Conservation (phyloP, 75 land plant genomes). For the Pseudotsuga menziesii region DNA sequence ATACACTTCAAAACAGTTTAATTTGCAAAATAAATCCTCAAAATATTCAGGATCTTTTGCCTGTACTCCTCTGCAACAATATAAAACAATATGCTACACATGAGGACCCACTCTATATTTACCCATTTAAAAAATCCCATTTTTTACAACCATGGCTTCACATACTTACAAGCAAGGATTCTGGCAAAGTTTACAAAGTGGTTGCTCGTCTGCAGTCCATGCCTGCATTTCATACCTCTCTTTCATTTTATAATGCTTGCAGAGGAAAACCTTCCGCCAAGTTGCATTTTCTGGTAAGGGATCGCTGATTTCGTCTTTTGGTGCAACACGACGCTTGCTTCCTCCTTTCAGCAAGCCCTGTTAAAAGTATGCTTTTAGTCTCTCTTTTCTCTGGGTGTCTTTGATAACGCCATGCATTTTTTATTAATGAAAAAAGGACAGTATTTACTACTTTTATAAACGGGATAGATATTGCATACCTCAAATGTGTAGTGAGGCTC, state of each 20-base stretch:
- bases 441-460: no score
- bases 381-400: not conserved
- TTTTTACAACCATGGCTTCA: not conserved
- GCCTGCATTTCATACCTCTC: slow-evolving; percentile 60
- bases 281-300: slow-evolving; percentile 63
- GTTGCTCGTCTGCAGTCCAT: slow-evolving; percentile 55
- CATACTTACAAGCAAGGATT: slow-evolving; percentile 73
- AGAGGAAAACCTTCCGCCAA: slow-evolving; percentile 55
- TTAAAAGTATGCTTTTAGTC: not conserved
- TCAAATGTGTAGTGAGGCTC: slow-evolving; percentile 33
- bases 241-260: slow-evolving; percentile 29
- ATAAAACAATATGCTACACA: not conserved
- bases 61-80: slow-evolving; percentile 38
- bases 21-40: slow-evolving; percentile 83
- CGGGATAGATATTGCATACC: slow-evolving; percentile 18
- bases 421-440: no score
- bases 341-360: slow-evolving; percentile 88
- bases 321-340: slow-evolving; percentile 76
- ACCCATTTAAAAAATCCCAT: not conserved
- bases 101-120: not conserved
- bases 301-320: slow-evolving; percentile 54
- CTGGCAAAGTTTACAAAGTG: slow-evolving; percentile 96
- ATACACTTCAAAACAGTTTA: slow-evolving; percentile 70
- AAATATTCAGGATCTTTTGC: slow-evolving; percentile 73
- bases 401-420: no score